Evolutionary conservation across 257 asterid species (phyloP).

Genomic region (Hygrophila difformis): DNA sequence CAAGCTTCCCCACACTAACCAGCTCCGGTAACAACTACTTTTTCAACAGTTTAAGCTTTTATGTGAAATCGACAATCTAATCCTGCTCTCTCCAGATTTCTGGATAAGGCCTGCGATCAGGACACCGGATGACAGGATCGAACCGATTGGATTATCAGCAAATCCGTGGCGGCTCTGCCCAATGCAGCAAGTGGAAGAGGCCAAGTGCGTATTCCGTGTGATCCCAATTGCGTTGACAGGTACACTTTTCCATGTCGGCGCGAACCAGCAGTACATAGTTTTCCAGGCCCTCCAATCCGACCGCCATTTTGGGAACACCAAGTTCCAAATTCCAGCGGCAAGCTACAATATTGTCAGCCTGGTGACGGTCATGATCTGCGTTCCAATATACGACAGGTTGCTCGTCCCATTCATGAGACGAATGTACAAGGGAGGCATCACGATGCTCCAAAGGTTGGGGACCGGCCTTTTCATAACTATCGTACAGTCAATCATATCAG

Average conservation of each 20-base stretch:
- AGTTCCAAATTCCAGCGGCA: slow-evolving; percentile 64
- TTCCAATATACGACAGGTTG: slow-evolving; percentile 56
- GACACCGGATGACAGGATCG: slow-evolving; percentile 34
- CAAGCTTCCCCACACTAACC: slow-evolving; percentile 41
- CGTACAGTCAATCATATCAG: slow-evolving; percentile 32
- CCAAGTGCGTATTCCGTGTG: slow-evolving; percentile 51
- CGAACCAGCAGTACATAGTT: slow-evolving; percentile 53
- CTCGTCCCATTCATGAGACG: slow-evolving; percentile 31
- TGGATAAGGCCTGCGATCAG: slow-evolving; percentile 63
- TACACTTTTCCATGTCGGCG: slow-evolving; percentile 44
- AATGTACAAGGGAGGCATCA: slow-evolving; percentile 46
- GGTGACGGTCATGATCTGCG: slow-evolving; percentile 46
- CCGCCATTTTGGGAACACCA: slow-evolving; percentile 40
- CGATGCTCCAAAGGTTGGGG: slow-evolving; percentile 66
- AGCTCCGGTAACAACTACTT: slow-evolving; percentile 33
- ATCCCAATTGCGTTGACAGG: slow-evolving; percentile 58
- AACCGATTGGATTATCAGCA: slow-evolving; percentile 40
- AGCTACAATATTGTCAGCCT: slow-evolving; percentile 57
- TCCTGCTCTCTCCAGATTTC: slow-evolving; percentile 24
- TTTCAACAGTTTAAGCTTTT: no score
- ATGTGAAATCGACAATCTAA: no score
- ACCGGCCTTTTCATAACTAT: slow-evolving; percentile 39
- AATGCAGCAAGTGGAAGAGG: slow-evolving; percentile 65
- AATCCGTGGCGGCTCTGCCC: slow-evolving; percentile 62
- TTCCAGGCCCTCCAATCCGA: slow-evolving; percentile 73